Evolutionary conservation across 2,329 filamentous ascomycete genomes (phyloP).

Genomic region (Fusarium sp.): DNA sequence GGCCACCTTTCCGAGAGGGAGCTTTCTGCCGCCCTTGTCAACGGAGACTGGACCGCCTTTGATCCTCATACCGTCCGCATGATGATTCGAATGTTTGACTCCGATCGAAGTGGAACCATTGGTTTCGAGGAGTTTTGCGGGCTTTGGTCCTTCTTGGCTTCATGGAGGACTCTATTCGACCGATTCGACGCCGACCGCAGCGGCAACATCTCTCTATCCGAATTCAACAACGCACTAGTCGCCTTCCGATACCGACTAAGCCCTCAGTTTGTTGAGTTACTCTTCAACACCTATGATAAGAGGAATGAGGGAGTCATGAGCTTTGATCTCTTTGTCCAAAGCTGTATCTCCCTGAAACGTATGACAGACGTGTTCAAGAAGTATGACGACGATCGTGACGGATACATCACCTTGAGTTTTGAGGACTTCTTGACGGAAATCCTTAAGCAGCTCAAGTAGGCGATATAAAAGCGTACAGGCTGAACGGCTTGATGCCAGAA

Average conservation of each 20-base stretch:
- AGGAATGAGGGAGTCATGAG: slow-evolving; percentile 75
- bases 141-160: slow-evolving; percentile 93
- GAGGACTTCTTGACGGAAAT: slow-evolving; percentile 82
- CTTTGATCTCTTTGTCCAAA: slow-evolving; percentile 98
- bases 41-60: slow-evolving; percentile 95
- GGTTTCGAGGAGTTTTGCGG: slow-evolving; percentile 97
- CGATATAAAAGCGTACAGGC: not conserved
- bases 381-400: slow-evolving; percentile 96
- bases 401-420: slow-evolving; percentile 86
- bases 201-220: slow-evolving; percentile 84
- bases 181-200: slow-evolving; percentile 89
- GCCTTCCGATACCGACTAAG: slow-evolving; percentile 94
- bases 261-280: slow-evolving; percentile 80
- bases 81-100: slow-evolving; percentile 99
- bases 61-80: slow-evolving; percentile 94
- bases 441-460: slow-evolving; percentile 66
- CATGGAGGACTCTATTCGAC: slow-evolving; percentile 94
- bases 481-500: not conserved
- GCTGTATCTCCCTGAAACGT: slow-evolving; percentile 93
- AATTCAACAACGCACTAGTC: slow-evolving; percentile 90
- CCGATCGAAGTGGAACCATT: slow-evolving; percentile 86
- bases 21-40: slow-evolving; percentile 89
- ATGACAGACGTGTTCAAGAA: slow-evolving; percentile 99
- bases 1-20: slow-evolving; percentile 88
- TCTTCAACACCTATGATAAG: slow-evolving; percentile 93